Evolutionary conservation across 495 filamentous ascomycete genomes (phyloP).

Genomic region (Clohesyomyces aquaticus): DNA sequence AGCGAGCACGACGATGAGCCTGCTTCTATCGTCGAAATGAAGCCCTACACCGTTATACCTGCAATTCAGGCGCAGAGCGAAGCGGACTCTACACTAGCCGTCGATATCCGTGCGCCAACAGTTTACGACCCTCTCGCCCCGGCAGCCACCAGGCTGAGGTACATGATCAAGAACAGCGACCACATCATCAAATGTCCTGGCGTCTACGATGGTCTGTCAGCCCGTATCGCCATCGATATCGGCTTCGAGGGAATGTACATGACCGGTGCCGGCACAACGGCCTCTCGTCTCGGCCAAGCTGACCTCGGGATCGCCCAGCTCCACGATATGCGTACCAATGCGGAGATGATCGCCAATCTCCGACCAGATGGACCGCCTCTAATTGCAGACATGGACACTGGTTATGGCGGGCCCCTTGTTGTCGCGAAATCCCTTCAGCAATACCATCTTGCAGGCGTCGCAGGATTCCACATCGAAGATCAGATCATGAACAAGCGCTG

Average conservation of each 20-base stretch:
- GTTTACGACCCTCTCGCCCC: slow-evolving; percentile 23
- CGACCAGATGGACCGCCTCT: slow-evolving; percentile 24
- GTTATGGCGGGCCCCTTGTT: slow-evolving; percentile 40
- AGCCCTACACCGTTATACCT: neutral
- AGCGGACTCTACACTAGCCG: neutral
- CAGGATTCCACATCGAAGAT: slow-evolving; percentile 45
- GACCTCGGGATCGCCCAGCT: slow-evolving; percentile 37
- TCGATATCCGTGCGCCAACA: slow-evolving; percentile 18
- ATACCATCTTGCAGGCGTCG: slow-evolving; percentile 42
- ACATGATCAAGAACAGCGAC: slow-evolving; percentile 30
- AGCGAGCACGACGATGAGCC: slow-evolving; percentile 15
- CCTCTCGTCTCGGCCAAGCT: slow-evolving; percentile 30
- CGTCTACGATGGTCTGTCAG: slow-evolving; percentile 30
- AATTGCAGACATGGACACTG: slow-evolving; percentile 41
- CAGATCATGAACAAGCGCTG: slow-evolving; percentile 45
- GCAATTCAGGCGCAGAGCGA: neutral
- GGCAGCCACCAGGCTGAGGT: slow-evolving; percentile 18
- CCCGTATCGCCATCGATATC: slow-evolving; percentile 31
- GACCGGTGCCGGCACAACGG: slow-evolving; percentile 39
- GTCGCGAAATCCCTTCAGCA: slow-evolving; percentile 34
- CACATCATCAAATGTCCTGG: slow-evolving; percentile 33
- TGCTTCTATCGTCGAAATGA: slow-evolving; percentile 3
- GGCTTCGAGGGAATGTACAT: slow-evolving; percentile 36
- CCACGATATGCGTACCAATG: slow-evolving; percentile 36
- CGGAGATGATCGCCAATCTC: slow-evolving; percentile 39